A percentile compares a stretch with the other conserved stretches of the same genome.
Evolutionary conservation across 2,329 filamentous ascomycete species (phyloP).

Genomic region (Exophiala bonariae): DNA sequence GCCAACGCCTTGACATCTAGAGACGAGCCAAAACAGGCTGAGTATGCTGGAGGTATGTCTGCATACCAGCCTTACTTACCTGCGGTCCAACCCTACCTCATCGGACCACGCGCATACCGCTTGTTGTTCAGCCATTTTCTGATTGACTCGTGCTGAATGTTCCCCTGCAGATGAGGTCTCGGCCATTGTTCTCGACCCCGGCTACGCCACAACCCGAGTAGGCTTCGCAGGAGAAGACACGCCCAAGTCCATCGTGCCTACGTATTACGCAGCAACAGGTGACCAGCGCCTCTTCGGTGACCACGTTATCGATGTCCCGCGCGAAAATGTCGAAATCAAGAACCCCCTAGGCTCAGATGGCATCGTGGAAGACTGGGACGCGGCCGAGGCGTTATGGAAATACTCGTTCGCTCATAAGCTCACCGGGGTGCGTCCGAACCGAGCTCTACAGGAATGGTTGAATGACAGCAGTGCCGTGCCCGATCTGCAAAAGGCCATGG

Average conservation of each 20-base stretch:
- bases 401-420: slow-evolving; percentile 85
- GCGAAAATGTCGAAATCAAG: slow-evolving; percentile 74
- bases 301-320: slow-evolving; percentile 78
- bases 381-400: slow-evolving; percentile 86
- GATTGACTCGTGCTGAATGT: background rate
- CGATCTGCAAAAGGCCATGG: slow-evolving; percentile 61
- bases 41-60: slow-evolving; percentile 50
- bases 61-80: slow-evolving; percentile 11
- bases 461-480: slow-evolving; percentile 60
- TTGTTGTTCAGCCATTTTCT: too few relatives aligned
- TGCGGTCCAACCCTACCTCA: too few relatives aligned
- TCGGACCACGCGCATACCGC: too few relatives aligned
- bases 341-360: slow-evolving; percentile 91
- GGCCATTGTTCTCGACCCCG: slow-evolving; percentile 92
- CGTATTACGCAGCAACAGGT: slow-evolving; percentile 72
- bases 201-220: slow-evolving; percentile 85
- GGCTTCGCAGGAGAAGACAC: slow-evolving; percentile 98
- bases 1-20: slow-evolving; percentile 23
- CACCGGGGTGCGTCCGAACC: slow-evolving; percentile 71
- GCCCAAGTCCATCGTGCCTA: slow-evolving; percentile 88
- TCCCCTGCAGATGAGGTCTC: slow-evolving; percentile 80
- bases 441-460: slow-evolving; percentile 73
- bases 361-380: slow-evolving; percentile 95
- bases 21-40: slow-evolving; percentile 43
- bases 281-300: slow-evolving; percentile 77